Conservation (phyloP, 805 yeast genomes). For the Candida glaebosa region DNA sequence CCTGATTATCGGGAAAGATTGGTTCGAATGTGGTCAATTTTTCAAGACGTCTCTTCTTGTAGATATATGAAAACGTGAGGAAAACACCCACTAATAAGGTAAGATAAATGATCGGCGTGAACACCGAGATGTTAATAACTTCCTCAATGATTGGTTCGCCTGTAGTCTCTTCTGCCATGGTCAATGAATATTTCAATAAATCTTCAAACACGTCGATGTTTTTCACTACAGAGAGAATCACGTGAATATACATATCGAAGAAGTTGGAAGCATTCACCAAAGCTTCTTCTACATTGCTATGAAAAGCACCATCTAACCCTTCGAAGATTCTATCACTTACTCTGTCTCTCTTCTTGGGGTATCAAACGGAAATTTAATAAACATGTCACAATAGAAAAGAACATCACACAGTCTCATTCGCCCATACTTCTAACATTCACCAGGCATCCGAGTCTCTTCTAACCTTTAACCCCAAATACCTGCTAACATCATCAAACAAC, state of each 20-base stretch:
- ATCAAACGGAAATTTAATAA: no score
- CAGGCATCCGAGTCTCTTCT: conserved; percentile 53
- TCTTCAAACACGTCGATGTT: conserved; percentile 5
- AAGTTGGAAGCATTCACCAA: no score
- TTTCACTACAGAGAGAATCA: not conserved
- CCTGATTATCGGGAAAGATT: conserved; percentile 66
- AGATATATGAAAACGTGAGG: conserved; percentile 62
- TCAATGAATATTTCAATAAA: no score
- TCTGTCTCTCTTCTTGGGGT: no score
- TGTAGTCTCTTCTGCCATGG: conserved; percentile 2
- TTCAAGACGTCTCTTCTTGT: conserved; percentile 54
- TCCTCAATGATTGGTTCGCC: conserved; percentile 11
- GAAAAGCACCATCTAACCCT: no score
- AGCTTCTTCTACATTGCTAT: no score
- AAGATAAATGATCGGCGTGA: conserved; percentile 75
- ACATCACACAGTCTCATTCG: no score
- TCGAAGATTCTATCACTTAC: no score
- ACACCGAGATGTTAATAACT: conserved; percentile 33
- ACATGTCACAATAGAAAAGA: no score
- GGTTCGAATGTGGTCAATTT: conserved; percentile 62
- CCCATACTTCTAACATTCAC: conserved; percentile 36
- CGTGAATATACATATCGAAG: no score
- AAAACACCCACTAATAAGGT: conserved; percentile 64
- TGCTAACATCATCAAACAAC: conserved; percentile 60
- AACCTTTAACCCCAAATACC: conserved; percentile 59